These are phyloP conservation scores for Raddia guianensis DNA, from an alignment of 176 grass and related monocot species.

Conservation along the genomic window DNA sequence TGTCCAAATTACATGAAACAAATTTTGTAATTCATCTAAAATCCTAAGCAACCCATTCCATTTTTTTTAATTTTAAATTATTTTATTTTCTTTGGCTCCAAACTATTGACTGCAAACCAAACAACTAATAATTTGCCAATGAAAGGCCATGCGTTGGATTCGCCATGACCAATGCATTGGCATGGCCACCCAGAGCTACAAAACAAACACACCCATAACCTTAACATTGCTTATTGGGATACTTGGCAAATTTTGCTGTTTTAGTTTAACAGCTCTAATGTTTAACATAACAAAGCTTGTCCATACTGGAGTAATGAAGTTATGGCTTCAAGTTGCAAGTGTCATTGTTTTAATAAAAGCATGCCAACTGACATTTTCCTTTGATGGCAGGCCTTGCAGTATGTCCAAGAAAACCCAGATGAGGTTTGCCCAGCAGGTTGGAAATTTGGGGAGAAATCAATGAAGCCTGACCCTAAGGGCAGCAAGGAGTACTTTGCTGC, in stretches of 20 bases:
- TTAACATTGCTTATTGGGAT: neutral
- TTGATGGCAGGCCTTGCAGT: conserved; percentile 47
- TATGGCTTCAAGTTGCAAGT: neutral
- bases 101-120: no score
- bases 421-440: conserved; percentile 93
- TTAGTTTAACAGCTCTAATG: neutral
- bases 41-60: no score
- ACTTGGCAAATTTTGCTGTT: neutral
- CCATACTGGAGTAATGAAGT: neutral
- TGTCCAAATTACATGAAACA: no score
- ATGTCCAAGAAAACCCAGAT: conserved; percentile 94
- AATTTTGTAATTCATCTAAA: no score
- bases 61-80: no score
- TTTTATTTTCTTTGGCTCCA: no score
- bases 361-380: conserved; percentile 3
- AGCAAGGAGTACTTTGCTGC: conserved; percentile 81
- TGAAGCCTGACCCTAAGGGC: conserved; percentile 43
- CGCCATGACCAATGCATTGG: no score
- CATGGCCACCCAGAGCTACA: no score
- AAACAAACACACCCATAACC: neutral
- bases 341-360: neutral
- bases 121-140: no score
- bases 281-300: neutral
- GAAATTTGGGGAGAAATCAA: conserved; percentile 73
- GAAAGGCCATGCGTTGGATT: no score